Base-by-base conservation (phyloP, 108 stramenopile genomes). In the Seminavis robusta region DNA sequence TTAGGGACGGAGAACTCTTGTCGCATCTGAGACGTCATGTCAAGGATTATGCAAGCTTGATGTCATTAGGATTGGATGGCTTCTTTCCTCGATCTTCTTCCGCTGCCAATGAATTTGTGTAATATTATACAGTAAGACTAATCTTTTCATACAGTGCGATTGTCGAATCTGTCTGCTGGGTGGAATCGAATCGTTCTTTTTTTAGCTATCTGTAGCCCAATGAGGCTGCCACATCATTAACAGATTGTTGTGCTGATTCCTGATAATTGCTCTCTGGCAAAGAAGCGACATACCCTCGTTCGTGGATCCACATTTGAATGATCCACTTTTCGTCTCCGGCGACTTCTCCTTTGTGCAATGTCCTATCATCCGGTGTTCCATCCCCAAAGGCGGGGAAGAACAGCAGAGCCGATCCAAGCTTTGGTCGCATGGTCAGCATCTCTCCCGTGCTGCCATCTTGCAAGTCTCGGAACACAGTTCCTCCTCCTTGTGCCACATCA, bases 391-490 rank as follows among this genome's bases (percentile, higher is more conserved):
- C 49, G 0, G 86, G 86, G 46, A 84, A 88, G 64, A 88, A 88
- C 1, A 88, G 51, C 46, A 88, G 63, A 17, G 83, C 82, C 0
- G 69, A 79, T 8, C 86, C 86, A 45, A 10, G 28, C 45, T 44
- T 66, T 6, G 86, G 86, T 45, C 54, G 62, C 59, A 84, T 77
- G 8, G 74, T 73, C n/a, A 84, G 65, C 31, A 48, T 53, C 42
- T 65, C 47, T 9, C 53, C 43, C 4, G 34, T 25, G 20, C 40
- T 34, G 8, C 40, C 20, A 30, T 59, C 65, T 9, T 48, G 50
- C 52, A 95, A 68, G 62, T 85, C 76, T 7, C 86, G 80, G 67
- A 94, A 92, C 17, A 66, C 58, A 0, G 92, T 95, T 8, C 67
- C 83, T 2, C 80, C 85, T 26, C 83, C 83, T 11, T 65, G 33